phyloP scores from a whole-genome alignment of 1,284 basidiomycete genomes.

The Ustilago loliicola region DNA sequence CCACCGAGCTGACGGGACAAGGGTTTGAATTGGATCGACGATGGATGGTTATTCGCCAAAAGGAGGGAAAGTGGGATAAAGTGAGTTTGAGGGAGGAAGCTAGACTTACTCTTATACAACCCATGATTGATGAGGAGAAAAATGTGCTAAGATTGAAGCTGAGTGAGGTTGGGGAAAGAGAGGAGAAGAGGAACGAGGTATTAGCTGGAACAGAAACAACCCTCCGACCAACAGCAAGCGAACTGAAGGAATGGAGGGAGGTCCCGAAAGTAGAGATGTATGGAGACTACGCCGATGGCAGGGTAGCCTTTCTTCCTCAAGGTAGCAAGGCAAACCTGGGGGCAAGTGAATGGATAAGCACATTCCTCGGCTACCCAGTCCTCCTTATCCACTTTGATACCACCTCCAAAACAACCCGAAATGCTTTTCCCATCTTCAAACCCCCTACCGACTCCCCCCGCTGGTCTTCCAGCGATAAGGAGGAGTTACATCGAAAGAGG shows the following conservation, averaged over 20 bases:
- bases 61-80: slow-evolving; percentile 27
- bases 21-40: slow-evolving; percentile 59
- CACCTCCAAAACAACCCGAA: slow-evolving; percentile 19
- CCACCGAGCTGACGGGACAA: slow-evolving; percentile 29
- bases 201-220: slow-evolving; percentile 31
- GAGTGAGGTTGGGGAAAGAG: slow-evolving; percentile 13
- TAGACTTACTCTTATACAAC: slow-evolving; percentile 46
- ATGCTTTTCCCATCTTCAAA: slow-evolving; percentile 60
- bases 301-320: slow-evolving; percentile 24
- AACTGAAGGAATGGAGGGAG: slow-evolving; percentile 29
- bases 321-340: not conserved
- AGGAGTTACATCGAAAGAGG: slow-evolving; percentile 34
- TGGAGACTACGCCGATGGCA: slow-evolving; percentile 55
- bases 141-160: slow-evolving; percentile 32
- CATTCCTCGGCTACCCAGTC: slow-evolving; percentile 57
- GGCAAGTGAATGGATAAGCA: slow-evolving; percentile 56
- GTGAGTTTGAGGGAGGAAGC: slow-evolving; percentile 52
- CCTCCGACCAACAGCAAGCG: slow-evolving; percentile 16
- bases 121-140: slow-evolving; percentile 24
- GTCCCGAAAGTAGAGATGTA: slow-evolving; percentile 48
- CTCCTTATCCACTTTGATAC: slow-evolving; percentile 58
- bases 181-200: not conserved
- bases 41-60: slow-evolving; percentile 54
- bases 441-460: slow-evolving; percentile 27
- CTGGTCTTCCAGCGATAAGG: slow-evolving; percentile 7